phyloP scores from a whole-genome alignment of 768 basidiomycete species.

The Boletus fagicola region DNA sequence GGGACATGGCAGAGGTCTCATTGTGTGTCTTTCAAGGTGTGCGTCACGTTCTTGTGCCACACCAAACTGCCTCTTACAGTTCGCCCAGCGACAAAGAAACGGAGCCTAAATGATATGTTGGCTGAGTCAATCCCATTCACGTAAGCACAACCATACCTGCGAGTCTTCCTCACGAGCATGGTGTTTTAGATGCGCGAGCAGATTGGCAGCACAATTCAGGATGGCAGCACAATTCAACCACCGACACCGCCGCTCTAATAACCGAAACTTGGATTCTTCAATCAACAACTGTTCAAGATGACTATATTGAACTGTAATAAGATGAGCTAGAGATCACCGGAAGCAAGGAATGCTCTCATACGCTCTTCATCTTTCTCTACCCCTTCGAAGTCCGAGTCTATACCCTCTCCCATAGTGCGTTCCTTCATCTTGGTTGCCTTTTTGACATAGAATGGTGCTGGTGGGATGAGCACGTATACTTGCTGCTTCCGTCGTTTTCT shows the following conservation, averaged over 20 bases:
- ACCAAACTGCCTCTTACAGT: constrained; percentile 48
- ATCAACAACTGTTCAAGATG: constrained; percentile 43
- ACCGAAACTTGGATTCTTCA: constrained; percentile 45
- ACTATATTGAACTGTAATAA: constrained; percentile 39
- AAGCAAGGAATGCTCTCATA: constrained; percentile 29
- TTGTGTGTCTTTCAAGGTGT: constrained; percentile 54
- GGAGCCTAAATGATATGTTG: constrained; percentile 30
- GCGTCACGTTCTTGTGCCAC: constrained; percentile 35
- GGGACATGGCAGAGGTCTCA: constrained; percentile 30
- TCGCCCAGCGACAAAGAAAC: constrained; percentile 55
- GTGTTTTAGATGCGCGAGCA: constrained; percentile 48
- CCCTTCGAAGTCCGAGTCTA: constrained; percentile 17
- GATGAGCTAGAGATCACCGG: constrained; percentile 27
- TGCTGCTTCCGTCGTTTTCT: constrained; percentile 27
- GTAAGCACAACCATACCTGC: constrained; percentile 25
- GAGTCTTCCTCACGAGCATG: constrained; percentile 35
- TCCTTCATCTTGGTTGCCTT: constrained; percentile 20
- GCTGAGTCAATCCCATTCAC: background rate
- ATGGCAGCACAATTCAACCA: constrained; percentile 59
- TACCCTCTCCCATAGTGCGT: constrained; percentile 12
- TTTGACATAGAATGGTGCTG: constrained; percentile 23
- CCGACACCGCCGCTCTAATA: constrained; percentile 49
- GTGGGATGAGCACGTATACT: constrained; percentile 32
- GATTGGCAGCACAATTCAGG: constrained; percentile 50
- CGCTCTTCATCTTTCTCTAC: constrained; percentile 28